Conservation (phyloP, 1,284 basidiomycete genomes). For the Sporisorium reilianum region DNA sequence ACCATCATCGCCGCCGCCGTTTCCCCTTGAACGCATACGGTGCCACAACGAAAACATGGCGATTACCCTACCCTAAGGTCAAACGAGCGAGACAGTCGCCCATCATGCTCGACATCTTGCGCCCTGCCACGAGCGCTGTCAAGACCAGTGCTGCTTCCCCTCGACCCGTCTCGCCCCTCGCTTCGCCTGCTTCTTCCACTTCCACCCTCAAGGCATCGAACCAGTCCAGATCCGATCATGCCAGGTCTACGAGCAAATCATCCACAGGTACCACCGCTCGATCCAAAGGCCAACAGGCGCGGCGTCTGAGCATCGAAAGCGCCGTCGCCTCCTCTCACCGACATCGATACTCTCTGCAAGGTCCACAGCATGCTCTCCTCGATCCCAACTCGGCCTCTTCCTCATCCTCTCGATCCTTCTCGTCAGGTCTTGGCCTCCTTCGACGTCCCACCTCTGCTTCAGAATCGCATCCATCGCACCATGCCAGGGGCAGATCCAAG, state of each 20-base stretch:
- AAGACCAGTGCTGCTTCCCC: slow-evolving; percentile 11
- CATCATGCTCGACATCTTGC: slow-evolving; percentile 40
- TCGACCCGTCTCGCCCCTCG: slow-evolving; percentile 17
- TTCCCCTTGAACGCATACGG: too few relatives aligned
- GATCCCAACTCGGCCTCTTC: slow-evolving; percentile 11
- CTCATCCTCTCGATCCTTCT: slow-evolving; percentile 16
- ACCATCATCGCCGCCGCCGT: not conserved
- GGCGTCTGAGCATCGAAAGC: slow-evolving; percentile 36
- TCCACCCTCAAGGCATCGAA: slow-evolving; percentile 40
- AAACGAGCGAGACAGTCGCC: not conserved
- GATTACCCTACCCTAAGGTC: not conserved
- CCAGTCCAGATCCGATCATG: slow-evolving; percentile 5
- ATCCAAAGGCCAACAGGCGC: slow-evolving; percentile 45
- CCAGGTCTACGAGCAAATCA: slow-evolving; percentile 12
- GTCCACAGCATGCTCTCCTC: not conserved
- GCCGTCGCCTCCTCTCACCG: slow-evolving; percentile 33
- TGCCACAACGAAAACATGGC: slow-evolving; percentile 1
- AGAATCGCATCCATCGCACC: not conserved
- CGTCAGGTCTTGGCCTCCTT: slow-evolving; percentile 16
- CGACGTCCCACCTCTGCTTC: slow-evolving; percentile 18
- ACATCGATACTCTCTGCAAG: slow-evolving; percentile 7
- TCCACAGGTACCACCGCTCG: slow-evolving; percentile 21
- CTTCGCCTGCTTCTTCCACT: slow-evolving; percentile 50
- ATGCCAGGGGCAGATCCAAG: slow-evolving; percentile 6
- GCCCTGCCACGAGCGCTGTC: slow-evolving; percentile 25